Conservation (phyloP, 805 yeast genomes). For the Pichia exigua region DNA sequence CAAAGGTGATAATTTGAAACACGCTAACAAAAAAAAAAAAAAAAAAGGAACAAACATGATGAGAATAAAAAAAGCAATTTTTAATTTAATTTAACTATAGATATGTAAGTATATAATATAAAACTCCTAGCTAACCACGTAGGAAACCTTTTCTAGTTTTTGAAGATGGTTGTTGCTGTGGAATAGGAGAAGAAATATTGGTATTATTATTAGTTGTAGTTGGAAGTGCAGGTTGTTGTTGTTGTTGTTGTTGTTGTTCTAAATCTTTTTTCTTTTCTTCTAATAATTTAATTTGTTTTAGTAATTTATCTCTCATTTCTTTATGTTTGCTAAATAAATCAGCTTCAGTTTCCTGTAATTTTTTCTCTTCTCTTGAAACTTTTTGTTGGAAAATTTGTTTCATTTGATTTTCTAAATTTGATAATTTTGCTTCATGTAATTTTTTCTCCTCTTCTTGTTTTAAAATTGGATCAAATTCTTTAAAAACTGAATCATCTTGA, state of each 20-base stretch:
- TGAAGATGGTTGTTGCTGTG: slow-evolving; percentile 29
- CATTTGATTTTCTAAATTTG: slow-evolving; percentile 95
- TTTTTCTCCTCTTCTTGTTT: slow-evolving; percentile 92
- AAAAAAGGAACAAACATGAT: too few relatives aligned
- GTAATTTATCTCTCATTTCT: slow-evolving; percentile 92
- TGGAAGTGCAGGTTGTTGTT: slow-evolving; percentile 28
- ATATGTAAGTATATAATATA: too few relatives aligned
- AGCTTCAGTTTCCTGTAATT: slow-evolving; percentile 92
- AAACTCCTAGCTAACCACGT: slow-evolving; percentile 32
- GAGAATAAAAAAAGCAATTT: not conserved
- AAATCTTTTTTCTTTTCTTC: slow-evolving; percentile 86
- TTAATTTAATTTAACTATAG: not conserved
- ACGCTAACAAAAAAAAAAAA: not conserved
- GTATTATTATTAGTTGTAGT: not conserved
- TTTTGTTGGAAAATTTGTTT: slow-evolving; percentile 93
- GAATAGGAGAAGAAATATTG: not conserved
- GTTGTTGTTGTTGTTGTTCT: slow-evolving; percentile 46
- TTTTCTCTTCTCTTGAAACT: slow-evolving; percentile 94
- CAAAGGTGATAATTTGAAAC: slow-evolving; percentile 15
- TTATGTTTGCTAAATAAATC: slow-evolving; percentile 92
- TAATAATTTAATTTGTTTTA: slow-evolving; percentile 78
- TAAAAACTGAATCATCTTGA: slow-evolving; percentile 90
- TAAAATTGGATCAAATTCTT: slow-evolving; percentile 86
- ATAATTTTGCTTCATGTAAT: slow-evolving; percentile 86
- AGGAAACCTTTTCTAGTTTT: slow-evolving; percentile 76